Evolutionary conservation across 306 rosid species (phyloP).

Genomic region (Quercus variabilis): DNA sequence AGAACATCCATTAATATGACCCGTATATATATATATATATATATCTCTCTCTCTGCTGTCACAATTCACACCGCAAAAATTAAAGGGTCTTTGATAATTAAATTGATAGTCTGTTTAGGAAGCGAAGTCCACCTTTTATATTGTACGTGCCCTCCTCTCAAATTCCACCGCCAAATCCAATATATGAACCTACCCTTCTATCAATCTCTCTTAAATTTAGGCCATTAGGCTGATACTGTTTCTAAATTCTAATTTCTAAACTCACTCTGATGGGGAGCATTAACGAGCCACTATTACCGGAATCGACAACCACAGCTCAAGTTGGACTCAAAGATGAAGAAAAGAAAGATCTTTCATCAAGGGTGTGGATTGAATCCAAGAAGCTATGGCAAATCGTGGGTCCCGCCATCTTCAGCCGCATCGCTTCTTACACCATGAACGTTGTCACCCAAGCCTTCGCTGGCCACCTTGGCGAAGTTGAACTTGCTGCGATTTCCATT

Average conservation of each 20-base stretch:
- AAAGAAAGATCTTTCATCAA: background rate
- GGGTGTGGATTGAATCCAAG: constrained; percentile 54
- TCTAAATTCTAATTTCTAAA: background rate
- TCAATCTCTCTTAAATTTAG: background rate
- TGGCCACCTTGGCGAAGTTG: constrained; percentile 68
- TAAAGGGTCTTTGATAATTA: too few relatives aligned
- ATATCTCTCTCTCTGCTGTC: too few relatives aligned
- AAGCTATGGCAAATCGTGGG: constrained; percentile 74
- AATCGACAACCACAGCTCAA: background rate
- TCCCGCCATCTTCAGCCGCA: constrained; percentile 70
- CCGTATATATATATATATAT: too few relatives aligned
- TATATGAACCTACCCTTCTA: background rate
- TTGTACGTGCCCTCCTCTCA: background rate
- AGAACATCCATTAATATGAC: too few relatives aligned
- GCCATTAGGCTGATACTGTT: background rate
- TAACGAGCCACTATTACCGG: background rate
- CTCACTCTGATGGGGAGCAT: background rate
- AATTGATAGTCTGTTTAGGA: too few relatives aligned
- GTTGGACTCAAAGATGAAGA: background rate
- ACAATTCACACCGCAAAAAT: too few relatives aligned
- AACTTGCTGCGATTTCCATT: constrained; percentile 69
- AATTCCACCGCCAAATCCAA: background rate
- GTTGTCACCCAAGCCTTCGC: constrained; percentile 74
- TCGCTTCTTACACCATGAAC: constrained; percentile 60
- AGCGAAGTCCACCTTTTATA: background rate